Evolutionary conservation across 768 basidiomycete genomes (phyloP).

Genomic region (Serendipita vermifera): DNA sequence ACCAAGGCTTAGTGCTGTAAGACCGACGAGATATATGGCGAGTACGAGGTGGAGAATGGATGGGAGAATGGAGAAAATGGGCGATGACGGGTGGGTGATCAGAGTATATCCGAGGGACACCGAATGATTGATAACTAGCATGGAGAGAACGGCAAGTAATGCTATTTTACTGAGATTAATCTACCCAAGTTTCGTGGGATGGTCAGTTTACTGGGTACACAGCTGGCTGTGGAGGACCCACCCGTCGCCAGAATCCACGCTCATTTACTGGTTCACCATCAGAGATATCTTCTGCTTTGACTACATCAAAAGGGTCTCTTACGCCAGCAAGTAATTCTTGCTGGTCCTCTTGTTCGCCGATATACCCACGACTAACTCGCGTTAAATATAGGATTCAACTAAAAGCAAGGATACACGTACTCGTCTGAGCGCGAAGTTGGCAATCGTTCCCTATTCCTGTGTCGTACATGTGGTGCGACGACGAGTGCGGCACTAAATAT

Average conservation of each 20-base stretch:
- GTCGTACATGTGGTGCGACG: background rate
- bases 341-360: slow-evolving; percentile 14
- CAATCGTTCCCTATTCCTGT: too few relatives aligned
- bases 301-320: slow-evolving; percentile 58
- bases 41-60: background rate
- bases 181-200: too few relatives aligned
- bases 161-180: background rate
- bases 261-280: slow-evolving; percentile 57
- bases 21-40: background rate
- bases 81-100: background rate
- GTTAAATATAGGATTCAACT: background rate
- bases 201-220: too few relatives aligned
- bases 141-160: background rate
- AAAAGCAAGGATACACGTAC: too few relatives aligned
- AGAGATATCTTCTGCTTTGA: slow-evolving; percentile 51
- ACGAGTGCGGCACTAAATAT: background rate
- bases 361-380: background rate
- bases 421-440: too few relatives aligned
- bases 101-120: slow-evolving; percentile 1
- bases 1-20: background rate
- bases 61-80: background rate
- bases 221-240: background rate
- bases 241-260: slow-evolving; percentile 45
- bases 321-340: slow-evolving; percentile 18
- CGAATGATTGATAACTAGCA: slow-evolving; percentile 2